phyloP scores from a whole-genome alignment of 768 basidiomycete genomes.

The Chalciporus pseudorubinellus region DNA sequence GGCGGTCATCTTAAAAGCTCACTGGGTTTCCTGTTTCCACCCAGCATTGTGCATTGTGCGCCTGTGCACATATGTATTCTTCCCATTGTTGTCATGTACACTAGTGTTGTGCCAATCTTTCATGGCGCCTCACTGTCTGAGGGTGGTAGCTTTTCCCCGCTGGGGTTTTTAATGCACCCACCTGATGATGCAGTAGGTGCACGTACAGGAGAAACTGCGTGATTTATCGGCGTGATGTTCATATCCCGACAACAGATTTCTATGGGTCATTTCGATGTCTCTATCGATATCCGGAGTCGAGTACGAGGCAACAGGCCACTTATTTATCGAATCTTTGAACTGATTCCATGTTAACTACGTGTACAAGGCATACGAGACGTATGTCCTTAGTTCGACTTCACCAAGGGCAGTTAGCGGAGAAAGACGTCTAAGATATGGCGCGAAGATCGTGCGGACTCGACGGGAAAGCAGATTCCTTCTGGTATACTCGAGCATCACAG shows the following conservation, averaged over 20 bases:
- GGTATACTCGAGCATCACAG: neutral
- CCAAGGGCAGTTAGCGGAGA: neutral
- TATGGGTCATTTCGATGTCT: no score
- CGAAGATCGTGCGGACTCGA: neutral
- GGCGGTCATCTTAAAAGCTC: no score
- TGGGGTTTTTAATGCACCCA: conserved; percentile 15
- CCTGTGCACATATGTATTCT: neutral
- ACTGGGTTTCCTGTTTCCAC: neutral
- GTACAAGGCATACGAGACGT: neutral
- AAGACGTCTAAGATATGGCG: no score
- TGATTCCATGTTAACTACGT: neutral
- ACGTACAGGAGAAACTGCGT: neutral
- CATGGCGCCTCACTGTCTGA: conserved; percentile 5
- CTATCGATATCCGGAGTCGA: no score
- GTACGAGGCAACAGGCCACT: no score
- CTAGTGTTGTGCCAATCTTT: neutral
- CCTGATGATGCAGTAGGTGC: conserved; percentile 5
- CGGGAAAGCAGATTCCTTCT: neutral
- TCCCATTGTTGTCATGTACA: neutral
- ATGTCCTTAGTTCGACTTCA: neutral
- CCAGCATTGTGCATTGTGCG: neutral
- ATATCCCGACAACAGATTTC: no score
- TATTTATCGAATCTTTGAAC: neutral
- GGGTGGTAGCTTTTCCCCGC: conserved; percentile 16
- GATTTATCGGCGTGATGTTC: neutral